Percentiles rank a stretch among this genome's conserved stretches.
Conservation (phyloP, 768 basidiomycete genomes). For the Amyloporia xantha region DNA sequence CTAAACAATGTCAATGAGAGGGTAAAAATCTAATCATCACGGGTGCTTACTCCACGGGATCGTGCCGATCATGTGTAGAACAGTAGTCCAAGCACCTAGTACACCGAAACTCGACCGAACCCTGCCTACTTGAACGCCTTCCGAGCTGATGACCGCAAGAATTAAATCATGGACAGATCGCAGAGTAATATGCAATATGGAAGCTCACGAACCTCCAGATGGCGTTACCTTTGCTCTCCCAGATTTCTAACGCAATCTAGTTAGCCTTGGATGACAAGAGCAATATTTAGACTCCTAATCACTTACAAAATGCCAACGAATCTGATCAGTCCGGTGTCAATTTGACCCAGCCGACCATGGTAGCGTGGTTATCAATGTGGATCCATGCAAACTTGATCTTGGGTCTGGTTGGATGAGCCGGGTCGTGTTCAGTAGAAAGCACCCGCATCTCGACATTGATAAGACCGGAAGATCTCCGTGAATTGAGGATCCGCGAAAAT, state of each 20-base stretch:
- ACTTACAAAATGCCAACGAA: slow-evolving; percentile 63
- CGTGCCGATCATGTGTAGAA: slow-evolving; percentile 36
- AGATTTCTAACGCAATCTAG: slow-evolving; percentile 14
- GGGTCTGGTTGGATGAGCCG: slow-evolving; percentile 43
- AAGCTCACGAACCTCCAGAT: slow-evolving; percentile 46
- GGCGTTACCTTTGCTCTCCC: slow-evolving; percentile 44
- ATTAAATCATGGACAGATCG: background rate
- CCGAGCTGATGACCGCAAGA: background rate
- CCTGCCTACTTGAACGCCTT: slow-evolving; percentile 47
- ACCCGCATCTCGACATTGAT: slow-evolving; percentile 42
- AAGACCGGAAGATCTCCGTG: slow-evolving; percentile 44
- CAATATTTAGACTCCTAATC: background rate
- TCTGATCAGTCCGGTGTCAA: slow-evolving; percentile 51
- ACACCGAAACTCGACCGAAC: slow-evolving; percentile 54
- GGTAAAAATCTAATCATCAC: background rate
- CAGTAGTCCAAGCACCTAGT: slow-evolving; percentile 47
- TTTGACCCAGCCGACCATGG: slow-evolving; percentile 46
- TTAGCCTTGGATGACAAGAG: background rate
- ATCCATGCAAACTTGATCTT: slow-evolving; percentile 45
- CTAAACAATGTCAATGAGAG: slow-evolving; percentile 7
- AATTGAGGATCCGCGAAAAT: slow-evolving; percentile 48
- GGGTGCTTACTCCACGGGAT: slow-evolving; percentile 42
- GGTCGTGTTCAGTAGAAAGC: slow-evolving; percentile 35
- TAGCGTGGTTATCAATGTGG: slow-evolving; percentile 37
- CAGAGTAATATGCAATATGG: background rate